Base-by-base conservation (phyloP, 2,329 filamentous ascomycete species). In the Tympanopsis confertula region DNA sequence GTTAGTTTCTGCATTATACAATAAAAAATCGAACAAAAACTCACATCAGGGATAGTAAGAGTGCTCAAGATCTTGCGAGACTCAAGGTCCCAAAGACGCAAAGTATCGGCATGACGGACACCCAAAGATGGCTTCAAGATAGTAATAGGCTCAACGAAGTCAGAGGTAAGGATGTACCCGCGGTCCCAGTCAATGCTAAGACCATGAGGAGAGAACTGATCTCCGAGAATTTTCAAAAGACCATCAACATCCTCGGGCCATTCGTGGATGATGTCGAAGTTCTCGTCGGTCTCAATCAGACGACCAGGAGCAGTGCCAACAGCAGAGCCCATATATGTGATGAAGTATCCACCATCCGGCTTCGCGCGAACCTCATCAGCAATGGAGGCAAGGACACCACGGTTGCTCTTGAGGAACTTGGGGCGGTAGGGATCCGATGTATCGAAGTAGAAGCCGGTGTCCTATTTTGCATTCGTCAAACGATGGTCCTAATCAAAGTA, bases 391-490 rank as follows among this genome's bases (percentile, higher is more conserved):
- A 78, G 62, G 5, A 77, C 39, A n/a, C 59, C 73, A 7, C 73
- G 63, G 55, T 78, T 75, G 51, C 68, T 74, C 57, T 78, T 74
- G 45, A 61, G 56, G 52, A 76, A 78, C 45, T 61, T 65, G 19
- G 74, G 74, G 13, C 64, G 60, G 50, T 78, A 78, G 0, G 72
- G 72, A 48, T 78, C 60, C 19, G 61, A 63, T 13, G 66, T 65
- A 43, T 80, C 72, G 44, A 78, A 78, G 59, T 77, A 78, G 52
- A 65, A 78, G 0, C 68, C 72, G 2, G 71, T 77, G 47, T 78
- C 72, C 56, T 76, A 36, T 17, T n/a, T 39, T 24, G 24, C 42
- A 20, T 39, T n/a, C n/a, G n/a, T n/a, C n/a, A n/a, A 15, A 38
- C 24, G 12, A 5, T 5, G n/a, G 10, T 7, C 42, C 41, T 26